A percentile compares a stretch with the other conserved stretches of the same genome.
These are phyloP conservation scores for Tricholomella constricta DNA, from an alignment of 768 basidiomycete genomes.

Conservation along the genomic window DNA sequence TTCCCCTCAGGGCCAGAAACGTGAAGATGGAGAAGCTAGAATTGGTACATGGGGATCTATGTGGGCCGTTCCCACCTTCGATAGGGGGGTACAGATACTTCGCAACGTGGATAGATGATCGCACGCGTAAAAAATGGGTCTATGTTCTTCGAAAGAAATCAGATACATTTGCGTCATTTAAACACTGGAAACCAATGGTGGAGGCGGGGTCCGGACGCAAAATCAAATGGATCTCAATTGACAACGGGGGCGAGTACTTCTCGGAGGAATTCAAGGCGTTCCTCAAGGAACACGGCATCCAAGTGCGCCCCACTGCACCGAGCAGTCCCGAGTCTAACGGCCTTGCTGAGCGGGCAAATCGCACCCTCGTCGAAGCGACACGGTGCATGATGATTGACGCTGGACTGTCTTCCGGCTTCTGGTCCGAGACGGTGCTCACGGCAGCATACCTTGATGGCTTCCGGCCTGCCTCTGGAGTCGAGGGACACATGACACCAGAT, in stretches of 20 bases:
- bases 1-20: too few species aligned
- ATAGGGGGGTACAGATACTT: too few species aligned
- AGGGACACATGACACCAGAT: slow-evolving; percentile 23
- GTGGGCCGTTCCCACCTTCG: too few species aligned
- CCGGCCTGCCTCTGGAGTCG: slow-evolving; percentile 17
- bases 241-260: neutral
- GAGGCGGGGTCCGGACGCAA: too few species aligned
- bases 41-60: too few species aligned
- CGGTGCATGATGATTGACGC: slow-evolving; percentile 20
- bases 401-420: slow-evolving; percentile 23
- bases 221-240: too few species aligned
- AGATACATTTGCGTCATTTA: too few species aligned
- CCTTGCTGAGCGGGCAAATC: slow-evolving; percentile 28
- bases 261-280: neutral
- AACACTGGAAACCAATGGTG: too few species aligned
- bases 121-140: too few species aligned
- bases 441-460: slow-evolving; percentile 23
- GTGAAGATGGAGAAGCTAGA: too few species aligned
- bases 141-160: too few species aligned
- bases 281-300: slow-evolving; percentile 16
- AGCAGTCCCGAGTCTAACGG: slow-evolving; percentile 27
- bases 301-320: slow-evolving; percentile 18
- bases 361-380: slow-evolving; percentile 21
- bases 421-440: slow-evolving; percentile 24
- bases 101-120: too few species aligned